Conservation (phyloP, 2,329 filamentous ascomycete genomes). For the Colletotrichum endophyticum region DNA sequence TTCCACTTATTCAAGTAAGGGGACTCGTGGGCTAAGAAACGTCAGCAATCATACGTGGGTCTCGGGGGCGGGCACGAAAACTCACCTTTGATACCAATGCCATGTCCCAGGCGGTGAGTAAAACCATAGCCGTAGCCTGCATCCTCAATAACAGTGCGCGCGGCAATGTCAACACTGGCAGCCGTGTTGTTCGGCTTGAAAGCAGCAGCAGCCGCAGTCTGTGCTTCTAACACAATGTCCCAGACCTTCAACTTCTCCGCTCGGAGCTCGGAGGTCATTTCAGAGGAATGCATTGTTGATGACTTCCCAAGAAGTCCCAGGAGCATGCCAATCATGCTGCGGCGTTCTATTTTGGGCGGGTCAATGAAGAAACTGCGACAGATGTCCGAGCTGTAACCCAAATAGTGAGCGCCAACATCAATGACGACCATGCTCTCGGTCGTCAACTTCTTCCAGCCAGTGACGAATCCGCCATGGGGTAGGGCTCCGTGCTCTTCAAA, state of each 20-base stretch:
- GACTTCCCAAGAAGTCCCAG: neutral
- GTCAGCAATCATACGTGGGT: neutral
- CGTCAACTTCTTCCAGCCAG: conserved; percentile 55
- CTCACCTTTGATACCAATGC: conserved; percentile 64
- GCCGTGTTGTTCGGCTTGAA: conserved; percentile 58
- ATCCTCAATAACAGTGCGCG: conserved; percentile 58
- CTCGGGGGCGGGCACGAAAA: neutral
- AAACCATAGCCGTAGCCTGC: conserved; percentile 65
- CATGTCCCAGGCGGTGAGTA: conserved; percentile 67
- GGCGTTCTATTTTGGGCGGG: conserved; percentile 19
- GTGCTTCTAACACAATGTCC: conserved; percentile 66
- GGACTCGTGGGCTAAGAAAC: conserved; percentile 57
- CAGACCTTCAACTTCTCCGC: conserved; percentile 62
- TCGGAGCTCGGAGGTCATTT: conserved; percentile 25
- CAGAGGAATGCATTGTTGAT: neutral
- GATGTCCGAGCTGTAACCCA: conserved; percentile 69
- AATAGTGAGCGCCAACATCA: conserved; percentile 65
- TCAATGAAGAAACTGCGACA: conserved; percentile 65
- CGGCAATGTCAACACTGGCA: conserved; percentile 65
- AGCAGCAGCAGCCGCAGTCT: conserved; percentile 56
- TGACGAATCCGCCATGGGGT: conserved; percentile 58
- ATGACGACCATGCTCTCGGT: conserved; percentile 64
- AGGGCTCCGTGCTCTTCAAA: conserved; percentile 62
- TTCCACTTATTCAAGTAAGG: conserved; percentile 71
- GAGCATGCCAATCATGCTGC: neutral